Evolutionary conservation across 768 basidiomycete species (phyloP).

Genomic region (Rhodotorula paludigena): DNA sequence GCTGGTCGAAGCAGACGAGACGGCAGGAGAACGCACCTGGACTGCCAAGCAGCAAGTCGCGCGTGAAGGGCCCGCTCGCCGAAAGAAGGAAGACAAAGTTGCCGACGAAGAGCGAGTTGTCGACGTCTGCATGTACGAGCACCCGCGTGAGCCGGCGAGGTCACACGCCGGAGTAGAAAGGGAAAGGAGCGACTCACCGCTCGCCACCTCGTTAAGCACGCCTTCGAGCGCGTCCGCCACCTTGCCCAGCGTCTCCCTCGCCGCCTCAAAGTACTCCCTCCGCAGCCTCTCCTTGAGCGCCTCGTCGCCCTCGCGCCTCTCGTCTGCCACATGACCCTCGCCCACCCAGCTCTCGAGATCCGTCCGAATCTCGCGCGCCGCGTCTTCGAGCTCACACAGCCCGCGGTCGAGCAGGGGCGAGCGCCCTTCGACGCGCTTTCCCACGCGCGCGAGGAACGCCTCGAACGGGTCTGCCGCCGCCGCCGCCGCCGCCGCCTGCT

Average conservation of each 20-base stretch:
- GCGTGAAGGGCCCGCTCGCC: conserved; percentile 1
- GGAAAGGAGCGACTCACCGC: background rate
- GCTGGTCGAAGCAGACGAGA: background rate
- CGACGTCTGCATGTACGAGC: conserved; percentile 12
- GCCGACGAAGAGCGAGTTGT: conserved; percentile 24
- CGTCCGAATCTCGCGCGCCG: conserved; percentile 9
- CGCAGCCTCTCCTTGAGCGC: background rate
- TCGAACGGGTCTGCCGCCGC: conserved; percentile 27
- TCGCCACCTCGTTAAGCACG: background rate
- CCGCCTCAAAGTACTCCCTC: conserved; percentile 10
- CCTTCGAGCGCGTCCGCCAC: conserved; percentile 2
- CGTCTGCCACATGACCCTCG: background rate
- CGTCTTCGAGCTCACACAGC: conserved; percentile 26
- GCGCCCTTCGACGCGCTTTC: conserved; percentile 29
- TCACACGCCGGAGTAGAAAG: no score
- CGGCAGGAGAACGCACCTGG: background rate
- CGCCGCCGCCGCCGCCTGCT: no score
- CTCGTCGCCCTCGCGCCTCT: background rate
- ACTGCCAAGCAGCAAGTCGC: conserved; percentile 24
- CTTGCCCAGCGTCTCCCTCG: conserved; percentile 6
- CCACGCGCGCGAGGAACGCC: conserved; percentile 24
- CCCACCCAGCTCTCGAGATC: conserved; percentile 33
- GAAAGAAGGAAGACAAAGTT: conserved; percentile 16
- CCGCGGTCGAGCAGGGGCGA: conserved; percentile 32
- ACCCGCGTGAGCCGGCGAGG: no score